Evolutionary conservation across 2,329 filamentous ascomycete genomes (phyloP), one percentile per base, ranked within the genome.

Genomic region (Annulohypoxylon truncatum): DNA sequence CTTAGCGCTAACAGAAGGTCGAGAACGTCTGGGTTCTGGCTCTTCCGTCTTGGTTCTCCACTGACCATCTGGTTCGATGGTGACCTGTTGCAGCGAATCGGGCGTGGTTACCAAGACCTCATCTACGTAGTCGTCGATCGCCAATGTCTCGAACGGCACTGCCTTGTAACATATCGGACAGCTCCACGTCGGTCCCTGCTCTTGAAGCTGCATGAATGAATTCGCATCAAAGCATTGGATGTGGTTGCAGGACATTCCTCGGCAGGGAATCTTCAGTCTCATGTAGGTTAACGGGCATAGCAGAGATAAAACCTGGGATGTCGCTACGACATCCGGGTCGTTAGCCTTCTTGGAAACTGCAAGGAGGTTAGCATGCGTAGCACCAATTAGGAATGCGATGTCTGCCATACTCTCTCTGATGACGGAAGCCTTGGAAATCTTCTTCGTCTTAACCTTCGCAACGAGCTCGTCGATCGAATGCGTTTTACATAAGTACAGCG

Each of bases 111-210:
- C 83, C 24, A 99, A 81, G 58, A 99, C 97, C 69, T 97, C 92
- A 74, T 91, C 89, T 13, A 97, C 94, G 76, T 83, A 96, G 88
- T 96, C 92, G 72, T 99, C 96, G 28, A 98, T 89, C 9, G 93
- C 93, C 22, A 99, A 82, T 50, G 87, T 89, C 53, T 95, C 91
- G 77, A 93, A 99, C 0, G 90, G 88, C 1, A 94, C 90, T 0
- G 87, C 80, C 75, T 94, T 96, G 79, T 91, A 95, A 82, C 96
- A 99, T 20, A 97, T 90, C 0, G 96, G 96, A 74, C 96, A 99
- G n/a, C 89, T 85, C 96, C 96, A 99, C 15, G 96, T 96, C 0
- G 96, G 96, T 0, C 93, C 95, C 81, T 99, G 96, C 77, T 98
- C 94, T 77, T 98, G 95, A 26, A 99, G 82, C 73, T 97, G 93